Conservation (phyloP, 2,329 filamentous ascomycete genomes). For the Sporothrix dimorphospora region DNA sequence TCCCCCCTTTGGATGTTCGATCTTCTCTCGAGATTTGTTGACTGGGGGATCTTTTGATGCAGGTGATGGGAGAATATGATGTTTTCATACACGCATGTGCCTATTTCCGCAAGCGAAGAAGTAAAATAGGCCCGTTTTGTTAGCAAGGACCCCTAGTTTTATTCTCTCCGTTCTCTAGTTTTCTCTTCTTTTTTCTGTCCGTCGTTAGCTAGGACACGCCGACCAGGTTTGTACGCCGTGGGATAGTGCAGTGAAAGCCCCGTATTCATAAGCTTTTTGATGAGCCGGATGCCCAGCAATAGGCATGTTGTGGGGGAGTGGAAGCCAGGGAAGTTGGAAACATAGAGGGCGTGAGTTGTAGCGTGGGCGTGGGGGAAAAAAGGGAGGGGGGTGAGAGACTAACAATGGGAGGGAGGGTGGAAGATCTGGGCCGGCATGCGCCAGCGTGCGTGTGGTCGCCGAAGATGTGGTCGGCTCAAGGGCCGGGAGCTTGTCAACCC, state of each 20-base stretch:
- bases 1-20: too few relatives aligned
- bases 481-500: constrained; percentile 9
- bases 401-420: constrained; percentile 6
- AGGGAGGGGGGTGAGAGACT: not conserved
- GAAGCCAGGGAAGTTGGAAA: not conserved
- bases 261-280: not conserved
- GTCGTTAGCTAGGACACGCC: not conserved
- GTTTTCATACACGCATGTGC: not conserved
- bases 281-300: not conserved
- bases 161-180: not conserved
- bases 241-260: not conserved
- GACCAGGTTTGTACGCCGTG: not conserved
- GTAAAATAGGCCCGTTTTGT: not conserved
- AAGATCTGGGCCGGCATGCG: not conserved
- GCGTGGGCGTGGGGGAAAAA: not conserved
- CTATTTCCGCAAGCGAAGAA: not conserved
- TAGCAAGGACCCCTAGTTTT: not conserved
- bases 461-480: constrained; percentile 10
- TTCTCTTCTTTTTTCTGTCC: not conserved
- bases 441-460: not conserved
- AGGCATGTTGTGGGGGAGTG: not conserved
- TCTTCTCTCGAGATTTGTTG: not conserved
- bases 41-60: not conserved
- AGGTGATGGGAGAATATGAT: not conserved
- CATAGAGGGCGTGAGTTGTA: not conserved